A percentile compares a stretch with the other conserved stretches of the same genome.
Evolutionary conservation across 139 green algal genomes (phyloP).

Genomic region (Auxenochlorella protothecoides): DNA sequence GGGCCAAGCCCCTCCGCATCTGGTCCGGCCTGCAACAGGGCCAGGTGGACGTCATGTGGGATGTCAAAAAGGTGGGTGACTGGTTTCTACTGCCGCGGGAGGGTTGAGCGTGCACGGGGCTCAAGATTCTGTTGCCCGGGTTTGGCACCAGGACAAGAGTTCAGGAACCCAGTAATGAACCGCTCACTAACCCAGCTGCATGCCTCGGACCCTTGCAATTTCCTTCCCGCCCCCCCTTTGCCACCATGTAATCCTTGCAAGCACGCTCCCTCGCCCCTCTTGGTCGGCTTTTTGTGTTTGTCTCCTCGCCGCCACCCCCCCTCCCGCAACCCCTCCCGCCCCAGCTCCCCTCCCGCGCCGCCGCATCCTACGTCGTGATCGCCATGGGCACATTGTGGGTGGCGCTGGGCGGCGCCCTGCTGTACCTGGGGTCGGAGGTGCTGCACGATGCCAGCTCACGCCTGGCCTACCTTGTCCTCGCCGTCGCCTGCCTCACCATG

Average conservation of each 20-base stretch:
- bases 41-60: background rate
- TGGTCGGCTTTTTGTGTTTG: no score
- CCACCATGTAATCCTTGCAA: no score
- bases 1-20: background rate
- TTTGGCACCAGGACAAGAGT: no score
- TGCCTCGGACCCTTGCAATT: no score
- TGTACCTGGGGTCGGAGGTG: constrained; percentile 26
- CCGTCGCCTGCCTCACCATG: constrained; percentile 48
- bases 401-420: constrained; percentile 24
- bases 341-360: constrained; percentile 19
- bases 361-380: constrained; percentile 19
- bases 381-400: constrained; percentile 40
- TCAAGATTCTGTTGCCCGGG: no score
- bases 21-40: background rate
- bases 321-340: no score
- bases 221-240: no score
- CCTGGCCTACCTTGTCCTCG: constrained; percentile 51
- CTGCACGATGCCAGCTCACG: constrained; percentile 4
- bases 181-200: no score
- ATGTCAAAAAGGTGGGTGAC: background rate
- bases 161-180: no score
- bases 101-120: no score
- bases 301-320: no score
- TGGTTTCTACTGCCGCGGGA: background rate
- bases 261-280: no score